phyloP scores from a whole-genome alignment of 768 basidiomycete species.

The Lepiota venenata region DNA sequence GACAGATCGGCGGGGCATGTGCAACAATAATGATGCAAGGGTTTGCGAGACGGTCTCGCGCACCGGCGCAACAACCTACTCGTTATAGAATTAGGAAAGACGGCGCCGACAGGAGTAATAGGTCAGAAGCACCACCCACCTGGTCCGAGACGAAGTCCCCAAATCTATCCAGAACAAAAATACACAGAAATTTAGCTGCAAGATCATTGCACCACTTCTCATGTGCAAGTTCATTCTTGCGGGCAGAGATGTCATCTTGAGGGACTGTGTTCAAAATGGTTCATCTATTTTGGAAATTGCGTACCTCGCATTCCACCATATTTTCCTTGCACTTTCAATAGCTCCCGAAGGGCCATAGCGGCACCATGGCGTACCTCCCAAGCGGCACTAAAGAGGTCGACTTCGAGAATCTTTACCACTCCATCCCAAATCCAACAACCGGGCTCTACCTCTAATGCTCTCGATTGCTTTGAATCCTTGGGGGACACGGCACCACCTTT shows the following conservation, averaged over 20 bases:
- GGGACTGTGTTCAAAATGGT: not conserved
- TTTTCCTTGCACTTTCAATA: slow-evolving; percentile 80
- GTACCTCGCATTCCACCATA: slow-evolving; percentile 80
- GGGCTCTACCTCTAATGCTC: slow-evolving; percentile 69
- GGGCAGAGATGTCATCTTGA: slow-evolving; percentile 45
- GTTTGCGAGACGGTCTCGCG: slow-evolving; percentile 96
- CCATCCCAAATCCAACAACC: slow-evolving; percentile 89
- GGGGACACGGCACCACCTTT: slow-evolving; percentile 86
- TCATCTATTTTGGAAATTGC: slow-evolving; percentile 6
- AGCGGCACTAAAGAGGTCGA: slow-evolving; percentile 77
- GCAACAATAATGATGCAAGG: slow-evolving; percentile 81
- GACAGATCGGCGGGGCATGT: slow-evolving; percentile 82
- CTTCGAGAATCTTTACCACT: slow-evolving; percentile 72
- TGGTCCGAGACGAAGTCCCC: slow-evolving; percentile 97
- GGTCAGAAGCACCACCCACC: slow-evolving; percentile 22
- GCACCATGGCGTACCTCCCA: slow-evolving; percentile 98
- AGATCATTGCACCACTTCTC: slow-evolving; percentile 90
- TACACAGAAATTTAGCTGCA: slow-evolving; percentile 79
- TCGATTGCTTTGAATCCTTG: slow-evolving; percentile 72
- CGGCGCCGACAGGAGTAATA: not conserved
- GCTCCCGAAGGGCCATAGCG: slow-evolving; percentile 84
- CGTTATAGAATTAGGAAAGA: not conserved
- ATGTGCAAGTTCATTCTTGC: slow-evolving; percentile 65
- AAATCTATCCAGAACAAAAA: slow-evolving; percentile 95
- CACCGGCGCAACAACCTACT: slow-evolving; percentile 87